Conservation (phyloP, 371 early-diverging fungal species). For the Rhizomucor miehei region DNA sequence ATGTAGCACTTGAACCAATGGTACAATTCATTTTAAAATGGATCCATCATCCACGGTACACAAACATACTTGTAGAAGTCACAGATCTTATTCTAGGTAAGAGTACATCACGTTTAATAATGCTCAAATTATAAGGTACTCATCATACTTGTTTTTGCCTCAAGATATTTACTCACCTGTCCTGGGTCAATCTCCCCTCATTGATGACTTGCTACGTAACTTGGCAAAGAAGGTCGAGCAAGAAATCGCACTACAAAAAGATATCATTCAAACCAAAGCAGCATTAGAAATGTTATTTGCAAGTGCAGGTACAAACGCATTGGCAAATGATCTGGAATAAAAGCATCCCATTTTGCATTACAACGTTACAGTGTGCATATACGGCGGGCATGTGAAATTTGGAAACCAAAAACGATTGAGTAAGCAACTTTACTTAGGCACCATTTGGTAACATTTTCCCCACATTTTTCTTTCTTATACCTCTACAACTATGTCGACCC, state of each 20-base stretch:
- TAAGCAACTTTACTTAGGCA: no score
- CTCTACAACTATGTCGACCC: no score
- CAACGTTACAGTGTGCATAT: no score
- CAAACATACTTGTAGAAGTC: conserved; percentile 74
- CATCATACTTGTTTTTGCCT: background rate
- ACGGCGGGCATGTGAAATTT: no score
- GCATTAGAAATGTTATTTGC: conserved; percentile 79
- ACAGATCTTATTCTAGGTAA: conserved; percentile 72
- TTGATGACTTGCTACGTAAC: conserved; percentile 63
- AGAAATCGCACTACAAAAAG: conserved; percentile 77
- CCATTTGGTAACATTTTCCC: no score
- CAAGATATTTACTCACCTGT: conserved; percentile 82
- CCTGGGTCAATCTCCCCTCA: conserved; percentile 72
- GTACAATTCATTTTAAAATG: conserved; percentile 75
- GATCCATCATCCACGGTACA: conserved; percentile 77
- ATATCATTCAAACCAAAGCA: conserved; percentile 71
- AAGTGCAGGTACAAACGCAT: conserved; percentile 14
- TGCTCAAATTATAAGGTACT: conserved; percentile 42
- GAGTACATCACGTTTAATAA: conserved; percentile 50
- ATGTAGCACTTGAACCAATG: conserved; percentile 78
- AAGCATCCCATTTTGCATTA: no score
- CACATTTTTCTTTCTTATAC: no score
- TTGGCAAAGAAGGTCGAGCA: conserved; percentile 63
- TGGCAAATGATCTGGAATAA: background rate
- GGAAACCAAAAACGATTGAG: no score